These are phyloP conservation scores for Gossypioides kirkii DNA, from an alignment of 345 rosid genomes.

Conservation along the genomic window DNA sequence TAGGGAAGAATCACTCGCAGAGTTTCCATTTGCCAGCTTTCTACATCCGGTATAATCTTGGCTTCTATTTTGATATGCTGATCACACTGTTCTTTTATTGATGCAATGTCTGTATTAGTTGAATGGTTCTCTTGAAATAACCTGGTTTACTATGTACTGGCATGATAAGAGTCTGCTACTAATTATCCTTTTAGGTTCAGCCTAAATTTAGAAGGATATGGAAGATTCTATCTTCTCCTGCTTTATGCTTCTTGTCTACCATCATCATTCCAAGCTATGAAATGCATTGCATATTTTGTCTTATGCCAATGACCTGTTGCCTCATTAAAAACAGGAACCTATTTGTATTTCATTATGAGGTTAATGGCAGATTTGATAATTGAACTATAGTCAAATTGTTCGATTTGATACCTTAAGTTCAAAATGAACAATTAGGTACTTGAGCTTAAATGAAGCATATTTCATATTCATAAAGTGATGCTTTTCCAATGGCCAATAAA, in stretches of 20 bases:
- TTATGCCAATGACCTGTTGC: not conserved
- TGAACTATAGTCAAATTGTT: not conserved
- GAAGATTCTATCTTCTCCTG: not conserved
- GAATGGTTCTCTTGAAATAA: constrained; percentile 8
- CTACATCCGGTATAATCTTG: constrained; percentile 57
- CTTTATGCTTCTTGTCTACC: not conserved
- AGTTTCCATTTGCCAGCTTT: constrained; percentile 87
- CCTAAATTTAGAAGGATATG: not conserved
- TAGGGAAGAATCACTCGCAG: constrained; percentile 81
- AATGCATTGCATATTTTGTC: not conserved
- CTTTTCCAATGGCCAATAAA: not conserved
- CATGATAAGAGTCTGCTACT: not conserved
- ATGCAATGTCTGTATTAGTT: constrained; percentile 1
- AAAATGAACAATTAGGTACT: not conserved
- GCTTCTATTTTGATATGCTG: not conserved
- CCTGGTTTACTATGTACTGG: not conserved
- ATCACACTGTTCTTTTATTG: not conserved
- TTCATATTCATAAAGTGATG: not conserved
- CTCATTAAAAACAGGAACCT: not conserved
- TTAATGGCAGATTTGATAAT: not conserved
- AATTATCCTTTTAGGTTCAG: not conserved
- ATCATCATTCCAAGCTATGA: not conserved
- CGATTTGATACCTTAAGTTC: not conserved
- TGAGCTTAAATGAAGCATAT: not conserved
- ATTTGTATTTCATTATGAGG: not conserved